Evolutionary conservation across 352 stramenopile genomes (phyloP).

Genomic region (Pilasporangium apinafurcum): DNA sequence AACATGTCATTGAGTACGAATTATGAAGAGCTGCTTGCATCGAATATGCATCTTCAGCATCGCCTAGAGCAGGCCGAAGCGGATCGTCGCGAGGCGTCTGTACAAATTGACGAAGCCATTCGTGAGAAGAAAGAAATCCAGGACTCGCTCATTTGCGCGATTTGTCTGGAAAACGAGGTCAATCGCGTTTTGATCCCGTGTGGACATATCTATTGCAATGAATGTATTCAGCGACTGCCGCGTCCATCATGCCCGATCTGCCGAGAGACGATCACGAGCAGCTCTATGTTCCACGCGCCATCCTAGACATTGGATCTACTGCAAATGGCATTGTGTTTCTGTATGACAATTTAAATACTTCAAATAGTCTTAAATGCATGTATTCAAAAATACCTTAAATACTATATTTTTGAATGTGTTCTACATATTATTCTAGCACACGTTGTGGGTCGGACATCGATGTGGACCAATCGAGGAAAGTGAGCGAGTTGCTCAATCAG

Average conservation of each 20-base stretch:
- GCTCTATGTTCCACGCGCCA: constrained; percentile 62
- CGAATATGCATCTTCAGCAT: constrained; percentile 57
- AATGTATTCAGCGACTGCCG: constrained; percentile 56
- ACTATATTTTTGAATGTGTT: too few species aligned
- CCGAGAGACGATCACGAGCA: constrained; percentile 47
- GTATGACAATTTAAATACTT: too few species aligned
- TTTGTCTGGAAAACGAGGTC: constrained; percentile 79
- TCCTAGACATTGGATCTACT: too few species aligned
- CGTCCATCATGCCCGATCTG: constrained; percentile 67
- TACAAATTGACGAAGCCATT: constrained; percentile 61
- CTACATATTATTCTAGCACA: too few species aligned
- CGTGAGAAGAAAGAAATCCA: constrained; percentile 70
- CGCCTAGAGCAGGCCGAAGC: constrained; percentile 60
- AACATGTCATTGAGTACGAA: constrained; percentile 64
- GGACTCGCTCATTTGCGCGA: constrained; percentile 69
- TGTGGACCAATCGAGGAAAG: too few species aligned
- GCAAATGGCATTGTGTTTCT: too few species aligned
- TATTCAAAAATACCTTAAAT: too few species aligned
- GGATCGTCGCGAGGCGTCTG: constrained; percentile 37
- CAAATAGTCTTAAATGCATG: too few species aligned
- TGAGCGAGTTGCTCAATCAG: too few species aligned
- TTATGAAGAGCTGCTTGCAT: constrained; percentile 57
- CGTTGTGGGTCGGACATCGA: too few species aligned
- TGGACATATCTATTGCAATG: constrained; percentile 74
- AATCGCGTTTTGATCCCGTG: constrained; percentile 79